phyloP scores from a whole-genome alignment of 129 eudicot genomes.

The Helianthus tuberosus region DNA sequence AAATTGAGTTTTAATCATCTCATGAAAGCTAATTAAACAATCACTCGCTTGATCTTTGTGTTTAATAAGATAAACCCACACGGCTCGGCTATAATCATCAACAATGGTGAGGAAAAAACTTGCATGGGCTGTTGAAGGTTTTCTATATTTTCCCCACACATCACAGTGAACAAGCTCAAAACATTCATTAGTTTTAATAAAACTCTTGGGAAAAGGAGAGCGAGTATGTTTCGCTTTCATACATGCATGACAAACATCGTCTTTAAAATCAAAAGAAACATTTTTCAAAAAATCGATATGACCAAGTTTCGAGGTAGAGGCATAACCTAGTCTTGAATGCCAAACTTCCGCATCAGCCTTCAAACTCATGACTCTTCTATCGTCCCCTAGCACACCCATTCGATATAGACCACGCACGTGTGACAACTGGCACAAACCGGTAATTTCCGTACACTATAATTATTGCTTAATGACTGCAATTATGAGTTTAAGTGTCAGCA shows the following conservation, averaged over 20 bases:
- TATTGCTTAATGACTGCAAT: too few relatives aligned
- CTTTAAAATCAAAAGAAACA: not conserved
- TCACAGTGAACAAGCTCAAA: constrained; percentile 5
- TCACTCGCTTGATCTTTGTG: not conserved
- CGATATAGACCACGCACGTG: constrained; percentile 3
- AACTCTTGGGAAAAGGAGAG: not conserved
- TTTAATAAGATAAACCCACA: not conserved
- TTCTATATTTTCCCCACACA: not conserved
- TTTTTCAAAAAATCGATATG: not conserved
- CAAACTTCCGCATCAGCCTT: not conserved
- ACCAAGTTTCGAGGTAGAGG: not conserved
- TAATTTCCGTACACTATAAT: too few relatives aligned
- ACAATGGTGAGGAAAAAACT: not conserved
- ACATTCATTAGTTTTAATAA: constrained; percentile 4
- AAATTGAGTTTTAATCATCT: not conserved
- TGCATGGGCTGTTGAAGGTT: not conserved
- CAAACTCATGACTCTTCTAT: constrained; percentile 7
- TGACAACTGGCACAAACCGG: too few relatives aligned
- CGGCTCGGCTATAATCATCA: not conserved
- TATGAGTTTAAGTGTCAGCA: too few relatives aligned
- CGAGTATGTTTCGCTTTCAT: constrained; percentile 1
- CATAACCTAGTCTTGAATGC: constrained; percentile 14
- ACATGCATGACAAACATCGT: too few relatives aligned
- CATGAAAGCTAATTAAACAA: too few relatives aligned
- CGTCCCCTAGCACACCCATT: not conserved